Evolutionary conservation across 164 flowering plant species (phyloP).

Genomic region (Brasenia schreberi): DNA sequence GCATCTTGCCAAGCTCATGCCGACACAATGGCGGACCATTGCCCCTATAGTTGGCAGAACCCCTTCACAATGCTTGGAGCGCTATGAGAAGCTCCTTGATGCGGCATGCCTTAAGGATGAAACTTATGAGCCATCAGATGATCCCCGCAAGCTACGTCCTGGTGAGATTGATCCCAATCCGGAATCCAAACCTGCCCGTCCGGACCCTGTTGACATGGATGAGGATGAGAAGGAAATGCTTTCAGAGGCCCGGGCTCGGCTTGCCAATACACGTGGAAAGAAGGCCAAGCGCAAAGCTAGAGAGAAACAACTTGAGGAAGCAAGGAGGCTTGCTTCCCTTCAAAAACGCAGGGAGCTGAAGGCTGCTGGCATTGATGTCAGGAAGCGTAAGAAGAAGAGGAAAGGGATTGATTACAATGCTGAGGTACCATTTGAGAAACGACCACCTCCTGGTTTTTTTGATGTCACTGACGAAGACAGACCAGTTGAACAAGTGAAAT

Average conservation of each 20-base stretch:
- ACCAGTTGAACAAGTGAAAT: slow-evolving; percentile 57
- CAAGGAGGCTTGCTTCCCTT: slow-evolving; percentile 92
- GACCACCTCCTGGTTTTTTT: slow-evolving; percentile 87
- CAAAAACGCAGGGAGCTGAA: slow-evolving; percentile 93
- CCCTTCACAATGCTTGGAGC: slow-evolving; percentile 94
- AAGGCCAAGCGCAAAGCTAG: slow-evolving; percentile 97
- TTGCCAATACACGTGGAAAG: slow-evolving; percentile 94
- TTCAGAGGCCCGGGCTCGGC: slow-evolving; percentile 90
- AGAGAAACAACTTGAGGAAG: slow-evolving; percentile 98
- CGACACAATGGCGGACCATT: slow-evolving; percentile 96
- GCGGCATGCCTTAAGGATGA: slow-evolving; percentile 95
- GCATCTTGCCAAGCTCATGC: slow-evolving; percentile 97
- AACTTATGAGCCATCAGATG: slow-evolving; percentile 84
- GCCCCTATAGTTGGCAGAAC: slow-evolving; percentile 94
- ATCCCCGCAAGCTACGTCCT: slow-evolving; percentile 86
- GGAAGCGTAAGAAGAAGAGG: slow-evolving; percentile 76
- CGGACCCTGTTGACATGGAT: slow-evolving; percentile 99
- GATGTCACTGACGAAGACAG: slow-evolving; percentile 80
- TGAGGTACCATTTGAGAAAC: slow-evolving; percentile 97
- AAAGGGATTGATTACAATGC: slow-evolving; percentile 95
- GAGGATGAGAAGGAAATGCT: slow-evolving; percentile 99
- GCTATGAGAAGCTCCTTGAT: slow-evolving; percentile 94
- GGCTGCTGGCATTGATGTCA: slow-evolving; percentile 86
- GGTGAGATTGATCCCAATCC: slow-evolving; percentile 99
- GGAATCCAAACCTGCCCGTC: slow-evolving; percentile 97